Percentiles rank a stretch among this genome's conserved stretches.
These are phyloP conservation scores for Lunasporangiospora selenospora DNA, from an alignment of 192 early-diverging fungal species.

Conservation along the genomic window DNA sequence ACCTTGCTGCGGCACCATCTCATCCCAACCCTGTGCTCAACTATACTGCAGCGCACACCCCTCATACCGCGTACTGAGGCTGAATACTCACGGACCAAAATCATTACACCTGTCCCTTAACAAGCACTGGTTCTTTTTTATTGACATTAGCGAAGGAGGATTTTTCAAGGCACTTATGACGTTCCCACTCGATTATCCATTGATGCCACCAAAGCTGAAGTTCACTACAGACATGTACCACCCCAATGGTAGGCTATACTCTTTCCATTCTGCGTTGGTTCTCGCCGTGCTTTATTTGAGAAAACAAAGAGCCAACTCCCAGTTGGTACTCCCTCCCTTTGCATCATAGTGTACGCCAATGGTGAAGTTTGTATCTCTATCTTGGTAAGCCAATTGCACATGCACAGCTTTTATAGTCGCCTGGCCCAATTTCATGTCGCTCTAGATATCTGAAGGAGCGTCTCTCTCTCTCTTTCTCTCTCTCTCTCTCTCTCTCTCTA, in stretches of 20 bases:
- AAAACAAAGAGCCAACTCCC: not conserved
- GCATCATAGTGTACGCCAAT: slow-evolving; percentile 73
- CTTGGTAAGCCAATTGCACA: slow-evolving; percentile 72
- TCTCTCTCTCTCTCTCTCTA: not conserved
- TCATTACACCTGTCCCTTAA: no score
- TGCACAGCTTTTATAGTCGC: no score
- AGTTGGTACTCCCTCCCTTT: not conserved
- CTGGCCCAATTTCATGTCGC: no score
- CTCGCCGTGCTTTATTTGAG: not conserved
- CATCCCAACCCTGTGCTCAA: no score
- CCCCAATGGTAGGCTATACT: slow-evolving; percentile 74
- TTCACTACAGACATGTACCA: slow-evolving; percentile 93
- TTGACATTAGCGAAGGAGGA: slow-evolving; percentile 80
- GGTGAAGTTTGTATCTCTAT: slow-evolving; percentile 98
- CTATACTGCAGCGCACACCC: no score
- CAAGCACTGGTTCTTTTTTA: slow-evolving; percentile 13
- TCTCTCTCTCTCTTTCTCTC: not conserved
- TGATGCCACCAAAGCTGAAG: slow-evolving; percentile 86
- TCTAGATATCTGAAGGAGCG: no score
- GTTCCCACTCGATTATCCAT: slow-evolving; percentile 83
- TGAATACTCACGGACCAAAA: no score
- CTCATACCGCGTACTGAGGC: no score
- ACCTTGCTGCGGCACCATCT: no score
- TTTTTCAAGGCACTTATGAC: slow-evolving; percentile 87
- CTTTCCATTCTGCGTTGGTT: not conserved